phyloP scores from a whole-genome alignment of 1,139 yeast genomes.

The Eremothecium gossypii region DNA sequence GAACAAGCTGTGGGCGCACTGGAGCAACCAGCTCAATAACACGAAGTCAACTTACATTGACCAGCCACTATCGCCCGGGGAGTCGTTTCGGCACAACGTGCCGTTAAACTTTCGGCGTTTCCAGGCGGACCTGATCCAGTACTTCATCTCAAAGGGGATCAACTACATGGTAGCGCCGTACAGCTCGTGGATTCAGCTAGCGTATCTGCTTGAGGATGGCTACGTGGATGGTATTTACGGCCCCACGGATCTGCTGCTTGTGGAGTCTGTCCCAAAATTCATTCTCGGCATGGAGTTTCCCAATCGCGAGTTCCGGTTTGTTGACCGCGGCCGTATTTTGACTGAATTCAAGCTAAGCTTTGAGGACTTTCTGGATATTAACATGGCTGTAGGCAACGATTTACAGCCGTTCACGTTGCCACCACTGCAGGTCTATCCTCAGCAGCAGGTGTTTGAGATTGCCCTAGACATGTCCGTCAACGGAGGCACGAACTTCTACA shows the following conservation, averaged over 20 bases:
- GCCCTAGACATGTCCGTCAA: slow-evolving; percentile 37
- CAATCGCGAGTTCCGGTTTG: slow-evolving; percentile 49
- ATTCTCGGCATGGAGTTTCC: slow-evolving; percentile 65
- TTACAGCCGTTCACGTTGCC: slow-evolving; percentile 60
- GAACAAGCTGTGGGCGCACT: slow-evolving; percentile 31
- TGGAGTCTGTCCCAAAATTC: slow-evolving; percentile 56
- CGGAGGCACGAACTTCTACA: slow-evolving; percentile 40
- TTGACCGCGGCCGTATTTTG: slow-evolving; percentile 52
- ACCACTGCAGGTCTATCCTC: slow-evolving; percentile 37
- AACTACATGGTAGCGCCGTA: slow-evolving; percentile 78
- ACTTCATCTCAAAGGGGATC: slow-evolving; percentile 47
- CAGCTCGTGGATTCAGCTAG: slow-evolving; percentile 71
- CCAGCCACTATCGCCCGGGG: slow-evolving; percentile 28
- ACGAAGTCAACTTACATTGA: slow-evolving; percentile 31
- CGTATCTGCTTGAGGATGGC: slow-evolving; percentile 48
- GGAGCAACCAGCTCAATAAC: slow-evolving; percentile 22
- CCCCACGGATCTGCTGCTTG: slow-evolving; percentile 67
- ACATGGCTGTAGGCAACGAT: slow-evolving; percentile 67
- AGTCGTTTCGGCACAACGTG: slow-evolving; percentile 29
- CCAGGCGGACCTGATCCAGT: slow-evolving; percentile 46
- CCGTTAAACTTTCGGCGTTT: slow-evolving; percentile 35
- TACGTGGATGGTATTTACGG: slow-evolving; percentile 74
- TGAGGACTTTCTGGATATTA: slow-evolving; percentile 64
- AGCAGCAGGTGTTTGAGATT: slow-evolving; percentile 30
- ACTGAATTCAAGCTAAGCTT: slow-evolving; percentile 50